Percentiles rank a stretch among this genome's conserved stretches.
phyloP scores from a whole-genome alignment of 768 basidiomycete species.

The Suillus plorans region DNA sequence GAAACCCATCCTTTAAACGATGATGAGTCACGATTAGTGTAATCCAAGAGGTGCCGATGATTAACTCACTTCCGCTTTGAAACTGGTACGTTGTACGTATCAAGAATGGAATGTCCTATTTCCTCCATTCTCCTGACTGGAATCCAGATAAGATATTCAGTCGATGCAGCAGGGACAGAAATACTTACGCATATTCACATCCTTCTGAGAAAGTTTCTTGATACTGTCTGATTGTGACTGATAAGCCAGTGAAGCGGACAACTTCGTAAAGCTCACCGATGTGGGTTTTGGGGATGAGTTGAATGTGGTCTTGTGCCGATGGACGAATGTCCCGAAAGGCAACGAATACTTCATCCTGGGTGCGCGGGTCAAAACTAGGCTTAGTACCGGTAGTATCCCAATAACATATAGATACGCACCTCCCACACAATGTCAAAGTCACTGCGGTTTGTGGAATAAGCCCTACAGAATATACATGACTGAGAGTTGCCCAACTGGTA shows the following conservation, averaged over 20 bases:
- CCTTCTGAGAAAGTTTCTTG: conserved; percentile 40
- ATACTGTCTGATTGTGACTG: conserved; percentile 48
- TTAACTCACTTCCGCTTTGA: conserved; percentile 45
- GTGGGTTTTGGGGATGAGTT: conserved; percentile 51
- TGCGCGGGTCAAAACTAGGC: neutral
- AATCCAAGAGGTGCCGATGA: neutral
- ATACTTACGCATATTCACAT: conserved; percentile 51
- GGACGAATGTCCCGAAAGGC: conserved; percentile 55
- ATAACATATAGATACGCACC: conserved; percentile 27
- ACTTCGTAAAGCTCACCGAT: conserved; percentile 36
- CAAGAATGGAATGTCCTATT: conserved; percentile 55
- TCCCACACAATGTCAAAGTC: conserved; percentile 53
- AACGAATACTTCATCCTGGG: conserved; percentile 46
- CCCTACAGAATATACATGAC: conserved; percentile 42
- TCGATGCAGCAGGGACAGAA: conserved; percentile 15
- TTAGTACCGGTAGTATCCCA: neutral
- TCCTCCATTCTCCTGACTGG: conserved; percentile 47
- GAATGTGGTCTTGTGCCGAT: conserved; percentile 48
- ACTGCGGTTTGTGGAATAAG: conserved; percentile 31
- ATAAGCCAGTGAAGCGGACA: neutral
- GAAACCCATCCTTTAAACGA: conserved; percentile 62
- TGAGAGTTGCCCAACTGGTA: neutral
- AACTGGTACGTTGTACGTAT: conserved; percentile 41
- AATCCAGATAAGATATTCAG: conserved; percentile 15
- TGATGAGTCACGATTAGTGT: neutral